Percentiles rank a stretch among this genome's conserved stretches.
These are phyloP conservation scores for Glaciozyma martinii DNA, from an alignment of 768 basidiomycete species.

Conservation along the genomic window DNA sequence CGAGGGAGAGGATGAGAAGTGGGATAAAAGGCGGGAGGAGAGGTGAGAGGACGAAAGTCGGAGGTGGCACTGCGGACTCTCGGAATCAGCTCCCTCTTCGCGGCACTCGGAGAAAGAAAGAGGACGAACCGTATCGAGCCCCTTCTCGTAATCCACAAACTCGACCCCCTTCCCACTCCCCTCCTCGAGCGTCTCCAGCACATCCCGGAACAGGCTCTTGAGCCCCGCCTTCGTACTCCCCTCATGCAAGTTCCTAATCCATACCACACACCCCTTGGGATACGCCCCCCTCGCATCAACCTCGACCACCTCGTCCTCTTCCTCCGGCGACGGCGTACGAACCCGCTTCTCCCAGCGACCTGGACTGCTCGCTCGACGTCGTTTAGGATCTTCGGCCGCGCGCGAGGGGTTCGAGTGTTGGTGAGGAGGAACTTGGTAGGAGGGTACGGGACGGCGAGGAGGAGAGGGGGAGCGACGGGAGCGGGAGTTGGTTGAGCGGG, in stretches of 20 bases:
- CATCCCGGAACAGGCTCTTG: conserved; percentile 10
- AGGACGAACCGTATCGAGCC: conserved; percentile 7
- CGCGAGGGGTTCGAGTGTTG: too few species aligned
- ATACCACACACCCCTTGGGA: conserved; percentile 20
- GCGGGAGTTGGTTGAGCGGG: not conserved
- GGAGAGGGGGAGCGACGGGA: conserved; percentile 11
- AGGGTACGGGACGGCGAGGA: too few species aligned
- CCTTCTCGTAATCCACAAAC: conserved; percentile 28
- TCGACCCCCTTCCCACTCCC: conserved; percentile 27
- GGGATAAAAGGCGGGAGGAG: not conserved
- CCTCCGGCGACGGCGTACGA: not conserved
- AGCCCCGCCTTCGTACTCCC: conserved; percentile 15
- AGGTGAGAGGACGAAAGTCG: conserved; percentile 11
- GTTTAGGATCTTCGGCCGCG: too few species aligned
- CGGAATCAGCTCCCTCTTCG: too few species aligned
- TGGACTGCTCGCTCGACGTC: too few species aligned
- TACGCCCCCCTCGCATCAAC: conserved; percentile 14
- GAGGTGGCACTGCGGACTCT: conserved; percentile 22
- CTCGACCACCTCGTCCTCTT: not conserved
- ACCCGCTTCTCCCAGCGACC: not conserved
- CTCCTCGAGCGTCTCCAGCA: conserved; percentile 24
- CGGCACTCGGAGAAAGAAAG: not conserved
- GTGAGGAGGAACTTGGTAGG: too few species aligned
- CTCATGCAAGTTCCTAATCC: conserved; percentile 25
- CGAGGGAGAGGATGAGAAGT: not conserved